Base-by-base conservation (phyloP, 2,329 filamentous ascomycete genomes). In the Escovopsis sp. region DNA sequence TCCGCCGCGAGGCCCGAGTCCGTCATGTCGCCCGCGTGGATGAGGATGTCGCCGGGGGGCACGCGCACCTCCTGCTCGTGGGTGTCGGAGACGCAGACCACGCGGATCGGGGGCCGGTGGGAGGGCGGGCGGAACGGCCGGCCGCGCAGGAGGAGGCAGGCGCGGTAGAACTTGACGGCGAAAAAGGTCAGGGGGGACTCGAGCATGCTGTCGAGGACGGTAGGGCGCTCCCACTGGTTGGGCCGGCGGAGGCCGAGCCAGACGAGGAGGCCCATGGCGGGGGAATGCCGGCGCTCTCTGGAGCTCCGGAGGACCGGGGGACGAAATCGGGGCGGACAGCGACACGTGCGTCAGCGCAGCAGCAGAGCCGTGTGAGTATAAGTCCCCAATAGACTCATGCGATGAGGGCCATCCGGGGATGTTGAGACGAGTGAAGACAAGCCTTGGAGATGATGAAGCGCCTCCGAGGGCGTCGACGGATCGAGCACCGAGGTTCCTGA, bases 11-110 rank as follows among this genome's bases (percentile, higher is more conserved):
- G 81, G 33, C 89, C 89, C 16, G 67, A 66, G 50, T 85, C 79
- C 41, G 80, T 81, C 53, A 94, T 68, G 62, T 96, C 89, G 32
- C 89, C 89, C 2, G 86, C 84, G 56, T 95, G 89, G 51, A 96
- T 82, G 39, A 96, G 73, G 16, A 95, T 68, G 58, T 95, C 87
- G 43, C 87, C 88, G 9, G 71, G 61, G 0, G 87, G 86, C 1
- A 93, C 68, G 14, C 60, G 51, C 7, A 75, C 64, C 9, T 69
- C 68, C 35, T 72, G 68, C 45, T 75, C 76, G 63, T 95, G 89
- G 0, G 89, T 95, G 62, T 95, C 89, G 9, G 86, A 89, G 48
- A 95, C 76, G 62, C 85, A 94, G 48, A 95, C 84, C 24, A 95
- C 71, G 45, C 79, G 78, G 54, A 95, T 74, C 7, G 74, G 63